Percentiles rank a stretch among this genome's conserved stretches.
phyloP scores from a whole-genome alignment of 441 rosid species.

The Populus tomentosa region DNA sequence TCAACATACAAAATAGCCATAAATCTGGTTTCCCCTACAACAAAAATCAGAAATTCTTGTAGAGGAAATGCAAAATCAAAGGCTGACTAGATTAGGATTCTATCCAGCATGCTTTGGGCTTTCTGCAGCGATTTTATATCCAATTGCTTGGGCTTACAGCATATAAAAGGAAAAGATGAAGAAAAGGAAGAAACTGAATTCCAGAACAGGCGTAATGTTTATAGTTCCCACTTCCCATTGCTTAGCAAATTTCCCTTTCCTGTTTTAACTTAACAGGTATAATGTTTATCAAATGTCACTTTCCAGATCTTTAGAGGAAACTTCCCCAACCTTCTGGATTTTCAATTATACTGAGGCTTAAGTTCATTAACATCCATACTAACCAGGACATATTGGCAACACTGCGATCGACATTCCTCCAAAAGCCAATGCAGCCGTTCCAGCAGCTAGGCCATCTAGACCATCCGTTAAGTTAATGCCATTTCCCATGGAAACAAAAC shows the following conservation, averaged over 20 bases:
- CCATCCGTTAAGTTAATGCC: slow-evolving; percentile 70
- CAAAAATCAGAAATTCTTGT: background rate
- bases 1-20: background rate
- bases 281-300: background rate
- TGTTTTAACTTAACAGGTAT: background rate
- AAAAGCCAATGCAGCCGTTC: slow-evolving; percentile 77
- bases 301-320: slow-evolving; percentile 1
- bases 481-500: slow-evolving; percentile 83
- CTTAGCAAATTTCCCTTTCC: background rate
- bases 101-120: background rate
- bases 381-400: slow-evolving; percentile 90
- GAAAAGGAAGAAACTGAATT: too few species aligned
- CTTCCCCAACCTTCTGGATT: background rate
- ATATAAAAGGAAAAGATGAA: background rate
- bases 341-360: background rate
- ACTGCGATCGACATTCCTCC: slow-evolving; percentile 83
- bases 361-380: slow-evolving; percentile 21
- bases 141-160: background rate
- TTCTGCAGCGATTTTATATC: background rate
- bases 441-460: slow-evolving; percentile 88
- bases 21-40: background rate
- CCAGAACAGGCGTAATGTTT: background rate
- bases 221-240: background rate
- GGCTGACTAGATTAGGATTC: background rate
- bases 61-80: background rate